Evolutionary conservation across 1,284 basidiomycete species (phyloP).

Genomic region (Heterobasidion occidentale): DNA sequence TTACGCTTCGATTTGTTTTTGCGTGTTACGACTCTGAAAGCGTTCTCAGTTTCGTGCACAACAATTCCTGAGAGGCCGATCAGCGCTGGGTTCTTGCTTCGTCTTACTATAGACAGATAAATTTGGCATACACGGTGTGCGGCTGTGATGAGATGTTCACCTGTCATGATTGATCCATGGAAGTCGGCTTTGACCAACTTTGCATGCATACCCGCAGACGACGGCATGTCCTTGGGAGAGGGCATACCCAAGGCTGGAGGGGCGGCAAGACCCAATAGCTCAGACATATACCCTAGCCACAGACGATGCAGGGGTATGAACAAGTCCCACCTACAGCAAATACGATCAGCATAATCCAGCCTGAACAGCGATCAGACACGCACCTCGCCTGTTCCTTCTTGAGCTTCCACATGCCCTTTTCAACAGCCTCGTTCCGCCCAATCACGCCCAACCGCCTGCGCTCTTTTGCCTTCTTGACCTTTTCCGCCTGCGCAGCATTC

Average conservation of each 20-base stretch:
- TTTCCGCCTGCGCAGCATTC: constrained; percentile 27
- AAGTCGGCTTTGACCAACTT: constrained; percentile 86
- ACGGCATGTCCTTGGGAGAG: constrained; percentile 36
- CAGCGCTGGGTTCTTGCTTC: constrained; percentile 69
- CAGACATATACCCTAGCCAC: constrained; percentile 87
- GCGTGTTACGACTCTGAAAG: constrained; percentile 70
- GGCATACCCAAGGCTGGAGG: constrained; percentile 25
- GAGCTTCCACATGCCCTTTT: constrained; percentile 57
- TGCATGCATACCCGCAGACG: constrained; percentile 53
- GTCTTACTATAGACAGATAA: constrained; percentile 40
- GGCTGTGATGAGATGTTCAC: constrained; percentile 30
- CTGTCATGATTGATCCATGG: constrained; percentile 70
- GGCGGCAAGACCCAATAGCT: constrained; percentile 55
- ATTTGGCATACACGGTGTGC: background rate
- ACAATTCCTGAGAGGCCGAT: constrained; percentile 73
- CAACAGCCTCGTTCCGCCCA: constrained; percentile 40
- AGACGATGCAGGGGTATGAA: constrained; percentile 72
- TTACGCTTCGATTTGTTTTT: constrained; percentile 64
- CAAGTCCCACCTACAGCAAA: constrained; percentile 45
- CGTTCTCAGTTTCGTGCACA: constrained; percentile 79
- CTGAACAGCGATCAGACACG: background rate
- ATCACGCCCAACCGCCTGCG: constrained; percentile 38
- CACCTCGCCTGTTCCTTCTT: constrained; percentile 53
- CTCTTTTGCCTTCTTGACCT: constrained; percentile 35
- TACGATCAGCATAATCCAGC: background rate